A percentile compares a stretch with the other conserved stretches of the same genome.
phyloP scores from a whole-genome alignment of 192 early-diverging fungal species.

The Nowakowskiella sp. region DNA sequence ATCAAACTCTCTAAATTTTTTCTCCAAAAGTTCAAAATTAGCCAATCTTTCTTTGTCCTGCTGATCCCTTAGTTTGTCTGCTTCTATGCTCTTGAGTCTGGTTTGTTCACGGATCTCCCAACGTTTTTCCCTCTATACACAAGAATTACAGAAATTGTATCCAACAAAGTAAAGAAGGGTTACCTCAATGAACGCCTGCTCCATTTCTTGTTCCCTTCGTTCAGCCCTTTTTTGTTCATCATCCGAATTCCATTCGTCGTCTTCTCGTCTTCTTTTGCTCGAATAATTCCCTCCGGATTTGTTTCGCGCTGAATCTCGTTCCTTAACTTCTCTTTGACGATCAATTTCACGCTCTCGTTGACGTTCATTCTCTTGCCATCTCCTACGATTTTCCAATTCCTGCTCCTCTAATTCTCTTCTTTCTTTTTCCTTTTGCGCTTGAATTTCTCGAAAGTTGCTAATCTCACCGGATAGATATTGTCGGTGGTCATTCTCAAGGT shows the following conservation, averaged over 20 bases:
- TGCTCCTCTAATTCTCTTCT: constrained; percentile 42
- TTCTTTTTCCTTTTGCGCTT: constrained; percentile 46
- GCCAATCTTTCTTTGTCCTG: constrained; percentile 30
- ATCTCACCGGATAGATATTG: constrained; percentile 55
- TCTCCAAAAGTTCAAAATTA: constrained; percentile 25
- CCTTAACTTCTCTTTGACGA: constrained; percentile 2
- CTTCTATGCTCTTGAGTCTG: constrained; percentile 17
- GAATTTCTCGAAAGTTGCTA: constrained; percentile 53
- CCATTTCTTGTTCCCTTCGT: constrained; percentile 29
- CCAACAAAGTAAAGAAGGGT: no score
- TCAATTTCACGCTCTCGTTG: constrained; percentile 5
- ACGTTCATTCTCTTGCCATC: background rate
- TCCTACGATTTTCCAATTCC: constrained; percentile 2
- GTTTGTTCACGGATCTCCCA: constrained; percentile 51
- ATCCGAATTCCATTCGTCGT: constrained; percentile 35
- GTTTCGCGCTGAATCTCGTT: background rate
- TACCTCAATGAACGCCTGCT: constrained; percentile 35
- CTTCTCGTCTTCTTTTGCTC: background rate
- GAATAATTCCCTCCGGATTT: background rate
- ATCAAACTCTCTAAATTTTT: constrained; percentile 55
- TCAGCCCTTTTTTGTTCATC: constrained; percentile 38
- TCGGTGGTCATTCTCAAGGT: no score
- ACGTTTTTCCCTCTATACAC: constrained; percentile 54
- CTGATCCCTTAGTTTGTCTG: constrained; percentile 29
- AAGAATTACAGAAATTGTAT: no score